Evolutionary conservation across 1,139 yeast genomes (phyloP).

Genomic region (Debaryomyces fabryi): DNA sequence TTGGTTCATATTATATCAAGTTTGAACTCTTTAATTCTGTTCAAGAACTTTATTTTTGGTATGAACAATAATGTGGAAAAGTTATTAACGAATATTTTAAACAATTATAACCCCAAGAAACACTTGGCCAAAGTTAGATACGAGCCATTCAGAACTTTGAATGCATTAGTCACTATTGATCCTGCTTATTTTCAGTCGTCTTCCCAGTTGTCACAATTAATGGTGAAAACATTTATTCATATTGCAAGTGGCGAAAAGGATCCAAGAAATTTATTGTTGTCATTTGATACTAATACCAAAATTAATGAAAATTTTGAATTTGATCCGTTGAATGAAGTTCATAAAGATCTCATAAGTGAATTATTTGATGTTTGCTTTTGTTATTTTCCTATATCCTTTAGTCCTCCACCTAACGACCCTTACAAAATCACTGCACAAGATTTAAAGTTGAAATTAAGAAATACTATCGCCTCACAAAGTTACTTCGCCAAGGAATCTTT

Average conservation of each 20-base stretch:
- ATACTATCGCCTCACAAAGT: conserved; percentile 65
- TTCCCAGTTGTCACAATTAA: conserved; percentile 33
- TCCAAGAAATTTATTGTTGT: conserved; percentile 78
- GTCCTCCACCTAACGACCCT: conserved; percentile 91
- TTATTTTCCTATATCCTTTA: conserved; percentile 94
- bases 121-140: conserved; percentile 69
- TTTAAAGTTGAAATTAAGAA: conserved; percentile 59
- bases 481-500: conserved; percentile 73
- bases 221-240: conserved; percentile 60
- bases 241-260: conserved; percentile 90
- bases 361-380: conserved; percentile 89
- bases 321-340: conserved; percentile 39
- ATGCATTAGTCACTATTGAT: conserved; percentile 31
- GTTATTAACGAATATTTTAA: conserved; percentile 44
- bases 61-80: conserved; percentile 29
- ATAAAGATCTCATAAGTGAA: conserved; percentile 44
- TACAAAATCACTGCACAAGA: conserved; percentile 78
- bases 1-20: conserved; percentile 58
- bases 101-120: conserved; percentile 60
- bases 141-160: conserved; percentile 56
- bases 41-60: conserved; percentile 45
- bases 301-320: conserved; percentile 53
- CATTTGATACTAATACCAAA: conserved; percentile 59
- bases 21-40: conserved; percentile 50
- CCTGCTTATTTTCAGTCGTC: conserved; percentile 18